Conservation (phyloP, 2,329 filamentous ascomycete species). For the Drechmeria coniospora region DNA sequence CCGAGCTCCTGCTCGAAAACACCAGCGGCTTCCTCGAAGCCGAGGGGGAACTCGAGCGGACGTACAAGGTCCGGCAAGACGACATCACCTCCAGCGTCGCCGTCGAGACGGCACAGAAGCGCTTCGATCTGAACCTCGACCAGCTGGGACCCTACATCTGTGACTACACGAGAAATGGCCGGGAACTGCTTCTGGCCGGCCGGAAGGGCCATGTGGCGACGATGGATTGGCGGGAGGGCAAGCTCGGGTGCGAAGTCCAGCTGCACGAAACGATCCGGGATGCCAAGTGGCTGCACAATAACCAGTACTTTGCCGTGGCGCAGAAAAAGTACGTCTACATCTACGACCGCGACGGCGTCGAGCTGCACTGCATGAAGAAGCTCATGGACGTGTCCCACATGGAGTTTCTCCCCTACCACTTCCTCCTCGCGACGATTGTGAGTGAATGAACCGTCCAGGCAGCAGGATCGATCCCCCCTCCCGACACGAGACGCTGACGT, state of each 20-base stretch:
- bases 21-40: slow-evolving; percentile 73
- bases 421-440: slow-evolving; percentile 73
- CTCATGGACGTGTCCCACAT: slow-evolving; percentile 85
- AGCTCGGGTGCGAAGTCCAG: slow-evolving; percentile 80
- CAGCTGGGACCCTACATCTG: slow-evolving; percentile 73
- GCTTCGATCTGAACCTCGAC: slow-evolving; percentile 76
- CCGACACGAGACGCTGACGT: background rate
- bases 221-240: slow-evolving; percentile 91
- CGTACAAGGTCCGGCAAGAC: slow-evolving; percentile 82
- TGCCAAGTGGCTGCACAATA: slow-evolving; percentile 84
- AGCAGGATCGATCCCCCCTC: too few relatives aligned
- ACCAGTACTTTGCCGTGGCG: slow-evolving; percentile 84
- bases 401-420: slow-evolving; percentile 94
- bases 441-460: too few relatives aligned
- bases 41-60: slow-evolving; percentile 76
- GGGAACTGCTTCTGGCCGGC: slow-evolving; percentile 70
- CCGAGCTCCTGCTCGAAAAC: slow-evolving; percentile 86
- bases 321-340: slow-evolving; percentile 97
- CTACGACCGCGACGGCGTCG: slow-evolving; percentile 80
- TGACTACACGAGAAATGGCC: slow-evolving; percentile 82
- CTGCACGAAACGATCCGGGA: slow-evolving; percentile 82
- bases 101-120: slow-evolving; percentile 77
- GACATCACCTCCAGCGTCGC: slow-evolving; percentile 64
- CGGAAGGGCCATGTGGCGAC: slow-evolving; percentile 89
- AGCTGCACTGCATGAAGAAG: slow-evolving; percentile 80